Conservation (phyloP, 1,139 yeast genomes). For the Geotrichum histeridarum region DNA sequence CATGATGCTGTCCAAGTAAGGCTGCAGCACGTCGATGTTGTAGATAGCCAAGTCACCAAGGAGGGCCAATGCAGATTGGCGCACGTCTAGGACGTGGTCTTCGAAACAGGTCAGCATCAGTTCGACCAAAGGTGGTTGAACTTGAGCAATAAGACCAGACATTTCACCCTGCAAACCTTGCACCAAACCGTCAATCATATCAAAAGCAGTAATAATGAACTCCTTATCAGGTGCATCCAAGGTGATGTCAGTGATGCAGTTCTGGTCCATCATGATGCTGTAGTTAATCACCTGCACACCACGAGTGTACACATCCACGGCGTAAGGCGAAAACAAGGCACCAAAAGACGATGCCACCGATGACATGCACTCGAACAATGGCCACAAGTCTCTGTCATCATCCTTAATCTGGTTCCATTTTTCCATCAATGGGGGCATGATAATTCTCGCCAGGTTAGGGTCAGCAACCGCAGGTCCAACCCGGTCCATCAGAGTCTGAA, state of each 20-base stretch:
- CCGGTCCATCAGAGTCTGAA: conserved; percentile 85
- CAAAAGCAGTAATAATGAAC: conserved; percentile 82
- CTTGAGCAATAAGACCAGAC: conserved; percentile 47
- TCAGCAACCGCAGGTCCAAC: conserved; percentile 44
- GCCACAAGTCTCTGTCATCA: conserved; percentile 82
- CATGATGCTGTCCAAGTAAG: conserved; percentile 55
- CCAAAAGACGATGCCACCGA: conserved; percentile 86
- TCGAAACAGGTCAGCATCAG: conserved; percentile 66
- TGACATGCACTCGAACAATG: conserved; percentile 86
- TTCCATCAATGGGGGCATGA: conserved; percentile 74
- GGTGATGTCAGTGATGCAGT: conserved; percentile 54
- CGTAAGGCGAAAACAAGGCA: conserved; percentile 81
- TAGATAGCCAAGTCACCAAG: conserved; percentile 79
- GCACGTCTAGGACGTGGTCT: conserved; percentile 75
- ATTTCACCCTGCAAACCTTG: conserved; percentile 77
- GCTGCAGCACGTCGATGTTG: conserved; percentile 49
- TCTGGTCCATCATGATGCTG: conserved; percentile 63
- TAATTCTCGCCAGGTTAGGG: conserved; percentile 50
- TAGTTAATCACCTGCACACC: conserved; percentile 64
- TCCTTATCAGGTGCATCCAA: conserved; percentile 75
- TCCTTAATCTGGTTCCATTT: conserved; percentile 76
- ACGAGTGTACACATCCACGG: conserved; percentile 80
- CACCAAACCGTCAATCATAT: conserved; percentile 82
- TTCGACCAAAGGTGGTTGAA: conserved; percentile 50
- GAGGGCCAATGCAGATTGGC: conserved; percentile 88